Evolutionary conservation across 2,329 filamentous ascomycete species (phyloP).

Genomic region (Penicillium italicum): DNA sequence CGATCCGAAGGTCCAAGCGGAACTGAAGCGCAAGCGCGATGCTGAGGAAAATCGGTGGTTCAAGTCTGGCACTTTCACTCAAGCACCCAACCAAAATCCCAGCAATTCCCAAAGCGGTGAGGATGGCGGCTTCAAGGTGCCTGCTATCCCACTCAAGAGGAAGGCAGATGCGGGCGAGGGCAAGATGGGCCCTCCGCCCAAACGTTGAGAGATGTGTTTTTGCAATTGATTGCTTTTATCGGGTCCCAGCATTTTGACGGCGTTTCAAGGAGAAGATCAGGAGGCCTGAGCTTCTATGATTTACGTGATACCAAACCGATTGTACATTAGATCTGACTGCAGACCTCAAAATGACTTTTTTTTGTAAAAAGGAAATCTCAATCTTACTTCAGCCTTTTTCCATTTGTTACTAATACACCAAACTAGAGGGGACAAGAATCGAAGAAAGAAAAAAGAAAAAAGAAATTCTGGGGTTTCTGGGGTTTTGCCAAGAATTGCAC

Average conservation of each 20-base stretch:
- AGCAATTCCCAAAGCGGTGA: constrained; percentile 34
- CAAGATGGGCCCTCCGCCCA: constrained; percentile 50
- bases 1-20: constrained; percentile 84
- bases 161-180: constrained; percentile 63
- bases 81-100: constrained; percentile 55
- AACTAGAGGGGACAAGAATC: too few relatives aligned
- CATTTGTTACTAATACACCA: too few relatives aligned
- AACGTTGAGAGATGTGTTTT: constrained; percentile 22
- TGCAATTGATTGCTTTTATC: constrained; percentile 8
- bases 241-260: constrained; percentile 18
- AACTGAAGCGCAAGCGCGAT: constrained; percentile 84
- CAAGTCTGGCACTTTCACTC: constrained; percentile 94
- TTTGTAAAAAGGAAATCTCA: neutral
- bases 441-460: neutral
- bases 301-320: constrained; percentile 19
- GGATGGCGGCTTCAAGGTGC: constrained; percentile 75
- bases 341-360: neutral
- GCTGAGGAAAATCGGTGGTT: constrained; percentile 96
- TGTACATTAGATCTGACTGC: constrained; percentile 9
- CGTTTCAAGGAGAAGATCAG: constrained; percentile 15
- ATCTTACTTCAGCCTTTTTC: too few relatives aligned
- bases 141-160: constrained; percentile 69
- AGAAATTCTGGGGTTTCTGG: neutral
- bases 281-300: constrained; percentile 10
- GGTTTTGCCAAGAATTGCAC: constrained; percentile 3